Conservation (phyloP, 116 monocot genomes). For the Dioscorea cayenensis region DNA sequence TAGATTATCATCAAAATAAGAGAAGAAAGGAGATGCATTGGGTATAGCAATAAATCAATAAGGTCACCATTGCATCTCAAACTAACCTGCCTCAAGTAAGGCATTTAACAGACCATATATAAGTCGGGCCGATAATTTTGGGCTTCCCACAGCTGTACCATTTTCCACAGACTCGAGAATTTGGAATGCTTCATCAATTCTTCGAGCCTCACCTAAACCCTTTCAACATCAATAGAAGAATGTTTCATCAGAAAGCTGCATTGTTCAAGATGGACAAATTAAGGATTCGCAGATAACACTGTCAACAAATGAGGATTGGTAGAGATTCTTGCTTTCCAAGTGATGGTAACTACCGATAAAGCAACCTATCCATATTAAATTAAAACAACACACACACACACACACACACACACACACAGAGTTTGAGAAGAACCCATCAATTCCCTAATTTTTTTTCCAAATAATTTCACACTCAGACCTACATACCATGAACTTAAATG, state of each 20-base stretch:
- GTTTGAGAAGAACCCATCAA: too few relatives aligned
- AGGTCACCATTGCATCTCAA: neutral
- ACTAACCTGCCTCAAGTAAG: conserved; percentile 62
- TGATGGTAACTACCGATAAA: too few relatives aligned
- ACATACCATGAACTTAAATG: too few relatives aligned
- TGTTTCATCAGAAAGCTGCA: neutral
- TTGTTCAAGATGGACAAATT: neutral
- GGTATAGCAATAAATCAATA: neutral
- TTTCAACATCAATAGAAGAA: conserved; percentile 10
- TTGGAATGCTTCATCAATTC: conserved; percentile 78
- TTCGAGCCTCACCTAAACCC: conserved; percentile 70
- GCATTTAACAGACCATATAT: conserved; percentile 70
- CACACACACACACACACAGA: too few relatives aligned
- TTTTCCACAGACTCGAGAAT: conserved; percentile 68
- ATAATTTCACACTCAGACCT: too few relatives aligned
- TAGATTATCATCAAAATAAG: too few relatives aligned
- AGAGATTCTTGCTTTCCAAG: neutral
- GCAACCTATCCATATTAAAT: too few relatives aligned
- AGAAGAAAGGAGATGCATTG: too few relatives aligned
- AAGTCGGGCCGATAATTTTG: conserved; percentile 46
- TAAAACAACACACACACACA: too few relatives aligned
- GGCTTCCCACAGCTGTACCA: conserved; percentile 36
- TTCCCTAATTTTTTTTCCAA: too few relatives aligned
- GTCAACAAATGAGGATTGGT: neutral
- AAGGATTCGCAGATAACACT: neutral